phyloP scores from a whole-genome alignment of 345 rosid genomes.

The Murraya paniculata region DNA sequence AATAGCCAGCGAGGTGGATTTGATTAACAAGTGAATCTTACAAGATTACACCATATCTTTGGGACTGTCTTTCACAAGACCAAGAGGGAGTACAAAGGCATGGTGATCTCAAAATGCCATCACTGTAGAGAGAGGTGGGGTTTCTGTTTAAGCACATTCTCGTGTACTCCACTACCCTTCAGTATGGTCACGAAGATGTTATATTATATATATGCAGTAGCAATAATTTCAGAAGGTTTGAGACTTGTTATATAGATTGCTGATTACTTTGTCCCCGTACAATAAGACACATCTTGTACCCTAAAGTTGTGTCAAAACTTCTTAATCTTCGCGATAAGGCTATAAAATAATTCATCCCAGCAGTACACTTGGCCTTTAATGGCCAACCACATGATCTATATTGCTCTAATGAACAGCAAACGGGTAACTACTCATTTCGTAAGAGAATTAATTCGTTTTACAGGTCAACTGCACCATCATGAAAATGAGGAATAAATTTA shows the following conservation, averaged over 20 bases:
- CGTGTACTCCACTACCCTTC: slow-evolving; percentile 14
- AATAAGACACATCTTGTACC: slow-evolving; percentile 28
- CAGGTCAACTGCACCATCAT: slow-evolving; percentile 29
- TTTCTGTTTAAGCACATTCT: slow-evolving; percentile 29
- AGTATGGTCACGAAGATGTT: neutral
- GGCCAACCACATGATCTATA: slow-evolving; percentile 30
- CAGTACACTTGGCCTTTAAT: slow-evolving; percentile 14
- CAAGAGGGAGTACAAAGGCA: neutral
- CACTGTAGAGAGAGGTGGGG: slow-evolving; percentile 21
- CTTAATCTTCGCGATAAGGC: slow-evolving; percentile 9
- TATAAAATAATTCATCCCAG: neutral
- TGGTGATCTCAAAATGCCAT: neutral
- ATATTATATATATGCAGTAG: neutral
- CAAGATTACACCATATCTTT: neutral
- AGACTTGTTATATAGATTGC: slow-evolving; percentile 9
- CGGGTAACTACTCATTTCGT: neutral
- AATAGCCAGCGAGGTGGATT: neutral
- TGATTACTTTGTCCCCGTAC: slow-evolving; percentile 33
- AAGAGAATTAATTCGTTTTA: neutral
- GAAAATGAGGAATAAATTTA: neutral
- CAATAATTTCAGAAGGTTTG: neutral
- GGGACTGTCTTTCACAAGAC: neutral
- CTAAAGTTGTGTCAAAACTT: slow-evolving; percentile 32
- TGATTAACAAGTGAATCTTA: neutral
- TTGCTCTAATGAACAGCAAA: slow-evolving; percentile 18